These are phyloP conservation scores for Kockiozyma suomiensis DNA, from an alignment of 805 yeast genomes.

Conservation along the genomic window DNA sequence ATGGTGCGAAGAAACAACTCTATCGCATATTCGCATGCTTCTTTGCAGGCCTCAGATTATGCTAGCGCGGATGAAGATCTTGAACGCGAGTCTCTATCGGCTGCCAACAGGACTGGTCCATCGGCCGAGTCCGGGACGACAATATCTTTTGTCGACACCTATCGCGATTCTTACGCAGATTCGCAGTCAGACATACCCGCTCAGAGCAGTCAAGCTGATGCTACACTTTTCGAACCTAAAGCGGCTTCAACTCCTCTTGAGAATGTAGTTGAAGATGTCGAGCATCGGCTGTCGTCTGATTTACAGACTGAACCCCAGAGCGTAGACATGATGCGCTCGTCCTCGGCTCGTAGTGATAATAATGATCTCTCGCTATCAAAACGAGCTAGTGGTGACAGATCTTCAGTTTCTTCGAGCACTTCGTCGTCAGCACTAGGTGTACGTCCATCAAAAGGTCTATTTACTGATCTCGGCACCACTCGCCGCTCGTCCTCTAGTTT, in stretches of 20 bases:
- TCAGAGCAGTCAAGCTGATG: background rate
- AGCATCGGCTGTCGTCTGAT: background rate
- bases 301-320: background rate
- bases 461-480: constrained; percentile 17
- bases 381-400: background rate
- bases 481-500: constrained; percentile 17
- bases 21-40: background rate
- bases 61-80: constrained; percentile 15
- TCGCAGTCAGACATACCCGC: background rate
- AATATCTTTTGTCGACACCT: constrained; percentile 10
- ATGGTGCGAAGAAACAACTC: background rate
- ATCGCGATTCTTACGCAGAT: background rate
- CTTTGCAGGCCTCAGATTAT: constrained; percentile 6
- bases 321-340: background rate
- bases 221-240: no score
- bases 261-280: background rate
- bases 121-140: background rate
- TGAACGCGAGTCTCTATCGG: background rate
- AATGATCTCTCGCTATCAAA: background rate
- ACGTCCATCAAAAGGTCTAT: constrained; percentile 27
- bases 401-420: constrained; percentile 6
- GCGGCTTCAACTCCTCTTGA: background rate
- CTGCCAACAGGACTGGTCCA: background rate
- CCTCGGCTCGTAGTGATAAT: background rate
- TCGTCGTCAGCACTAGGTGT: background rate